Evolutionary conservation across 129 eudicot genomes (phyloP), one percentile per base, ranked within the genome.

Genomic region (Oenanthe sinensis): DNA sequence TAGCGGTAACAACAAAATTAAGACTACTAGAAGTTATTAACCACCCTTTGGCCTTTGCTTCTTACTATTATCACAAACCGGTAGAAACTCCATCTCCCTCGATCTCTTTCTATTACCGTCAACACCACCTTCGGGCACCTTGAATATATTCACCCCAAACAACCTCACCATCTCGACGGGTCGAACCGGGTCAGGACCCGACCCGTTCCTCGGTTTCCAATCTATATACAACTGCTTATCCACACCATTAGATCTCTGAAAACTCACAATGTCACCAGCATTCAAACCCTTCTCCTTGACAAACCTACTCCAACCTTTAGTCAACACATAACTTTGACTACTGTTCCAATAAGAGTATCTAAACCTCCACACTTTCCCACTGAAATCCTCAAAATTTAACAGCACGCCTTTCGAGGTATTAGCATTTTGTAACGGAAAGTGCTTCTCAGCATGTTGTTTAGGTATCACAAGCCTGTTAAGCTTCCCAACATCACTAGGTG

Each of bases 291-390:
- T 93, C 85, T 93, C 98, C 88, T 93, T 93, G 71, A 93, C 98
- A 69, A 91, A 93, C 80, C 98, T 82, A 86, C 97, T 93, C 98
- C 98, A 93, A 11, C 98, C 98, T 78, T 93, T 93, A 2, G 98
- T 93, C 75, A 93, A 79, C 24, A 93, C 98, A 58, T 93, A 93
- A 76, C 97, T 91, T 49, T 93, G 98, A n/a, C 98, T 93, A 47
- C 97, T 91, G 8, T 93, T 93, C 98, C 98, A 93, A 37, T 93
- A 93, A 0, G 97, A 91, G 52, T 93, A 93, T 28, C 97, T 74
- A 80, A 93, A 93, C 78, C 98, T 81, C 98, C 98, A 93, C 17
- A 91, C 97, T 83, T 91, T 93, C 54, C 89, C 93, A 7, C 83
- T 82, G 22, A 77, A n/a, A 50, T 93, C 98, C 80, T 93, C 97